Percentiles rank a stretch among this genome's conserved stretches.
Evolutionary conservation across 768 basidiomycete species (phyloP).

Genomic region (Amanita muscaria): DNA sequence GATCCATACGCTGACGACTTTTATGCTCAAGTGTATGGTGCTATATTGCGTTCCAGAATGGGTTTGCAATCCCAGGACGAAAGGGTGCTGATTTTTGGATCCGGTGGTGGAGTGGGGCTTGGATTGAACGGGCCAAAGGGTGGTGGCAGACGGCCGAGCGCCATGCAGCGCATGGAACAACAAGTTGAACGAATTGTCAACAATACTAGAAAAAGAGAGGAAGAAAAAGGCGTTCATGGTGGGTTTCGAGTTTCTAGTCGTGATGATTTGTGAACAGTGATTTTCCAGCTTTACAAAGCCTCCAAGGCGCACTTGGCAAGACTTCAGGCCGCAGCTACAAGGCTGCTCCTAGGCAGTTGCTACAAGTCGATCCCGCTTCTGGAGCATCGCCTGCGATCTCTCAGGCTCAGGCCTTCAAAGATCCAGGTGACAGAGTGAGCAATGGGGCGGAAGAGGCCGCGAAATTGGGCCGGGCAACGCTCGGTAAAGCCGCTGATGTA

Average conservation of each 20-base stretch:
- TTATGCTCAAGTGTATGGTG: constrained; percentile 93
- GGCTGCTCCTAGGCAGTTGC: constrained; percentile 91
- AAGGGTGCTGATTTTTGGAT: constrained; percentile 78
- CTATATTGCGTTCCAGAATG: constrained; percentile 71
- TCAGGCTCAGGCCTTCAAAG: constrained; percentile 41
- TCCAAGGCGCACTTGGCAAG: constrained; percentile 91
- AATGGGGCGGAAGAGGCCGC: constrained; percentile 68
- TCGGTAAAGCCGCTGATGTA: constrained; percentile 53
- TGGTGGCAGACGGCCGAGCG: constrained; percentile 64
- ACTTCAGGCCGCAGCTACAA: constrained; percentile 91
- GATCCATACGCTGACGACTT: constrained; percentile 98
- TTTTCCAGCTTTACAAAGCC: constrained; percentile 52
- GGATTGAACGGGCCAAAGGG: constrained; percentile 59
- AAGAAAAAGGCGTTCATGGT: constrained; percentile 69
- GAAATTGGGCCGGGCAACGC: constrained; percentile 63
- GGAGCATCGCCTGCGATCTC: constrained; percentile 35
- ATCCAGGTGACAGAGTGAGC: constrained; percentile 32
- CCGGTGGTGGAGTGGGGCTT: constrained; percentile 76
- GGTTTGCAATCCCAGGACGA: constrained; percentile 66
- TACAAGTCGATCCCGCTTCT: constrained; percentile 69
- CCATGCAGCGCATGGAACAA: constrained; percentile 88
- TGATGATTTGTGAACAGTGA: not conserved
- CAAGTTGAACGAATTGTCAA: constrained; percentile 96
- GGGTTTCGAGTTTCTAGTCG: constrained; percentile 9
- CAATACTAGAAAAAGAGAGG: constrained; percentile 79